Conservation (phyloP, 192 early-diverging fungal genomes). For the Gryganskiella cystojenkinii region DNA sequence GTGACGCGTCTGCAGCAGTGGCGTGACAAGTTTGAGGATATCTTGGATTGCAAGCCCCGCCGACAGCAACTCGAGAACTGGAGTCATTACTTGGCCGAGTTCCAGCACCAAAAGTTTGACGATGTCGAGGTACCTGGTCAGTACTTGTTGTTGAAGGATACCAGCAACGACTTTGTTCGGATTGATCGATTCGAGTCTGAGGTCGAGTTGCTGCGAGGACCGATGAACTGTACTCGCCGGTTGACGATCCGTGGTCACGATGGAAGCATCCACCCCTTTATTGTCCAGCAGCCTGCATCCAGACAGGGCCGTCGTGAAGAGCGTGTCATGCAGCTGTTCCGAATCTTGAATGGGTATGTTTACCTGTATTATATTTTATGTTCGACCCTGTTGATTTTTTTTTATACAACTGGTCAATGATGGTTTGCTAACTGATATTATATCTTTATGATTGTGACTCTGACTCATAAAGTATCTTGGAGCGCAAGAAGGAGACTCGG, state of each 20-base stretch:
- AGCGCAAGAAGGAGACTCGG: slow-evolving; percentile 84
- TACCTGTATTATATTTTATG: not conserved
- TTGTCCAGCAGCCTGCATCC: slow-evolving; percentile 94
- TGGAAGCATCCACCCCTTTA: slow-evolving; percentile 89
- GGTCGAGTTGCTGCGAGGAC: slow-evolving; percentile 85
- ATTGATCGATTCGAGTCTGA: slow-evolving; percentile 96
- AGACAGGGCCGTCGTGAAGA: slow-evolving; percentile 94
- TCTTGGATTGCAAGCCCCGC: slow-evolving; percentile 85
- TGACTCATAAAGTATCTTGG: slow-evolving; percentile 67
- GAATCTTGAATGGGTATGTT: slow-evolving; percentile 83
- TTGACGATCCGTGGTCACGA: slow-evolving; percentile 93
- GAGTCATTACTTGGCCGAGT: slow-evolving; percentile 94
- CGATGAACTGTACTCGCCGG: slow-evolving; percentile 78
- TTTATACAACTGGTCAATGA: not conserved
- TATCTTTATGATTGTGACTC: not conserved
- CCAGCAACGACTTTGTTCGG: slow-evolving; percentile 90
- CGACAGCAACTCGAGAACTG: slow-evolving; percentile 87
- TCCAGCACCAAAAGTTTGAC: slow-evolving; percentile 98
- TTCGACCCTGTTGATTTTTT: not conserved
- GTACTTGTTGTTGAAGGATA: slow-evolving; percentile 87
- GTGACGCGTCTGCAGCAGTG: slow-evolving; percentile 90
- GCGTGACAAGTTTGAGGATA: slow-evolving; percentile 92
- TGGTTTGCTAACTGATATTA: not conserved
- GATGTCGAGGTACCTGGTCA: slow-evolving; percentile 99
- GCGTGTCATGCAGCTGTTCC: slow-evolving; percentile 93